phyloP scores from a whole-genome alignment of 495 filamentous ascomycete species.

The Chaetomium tenue region DNA sequence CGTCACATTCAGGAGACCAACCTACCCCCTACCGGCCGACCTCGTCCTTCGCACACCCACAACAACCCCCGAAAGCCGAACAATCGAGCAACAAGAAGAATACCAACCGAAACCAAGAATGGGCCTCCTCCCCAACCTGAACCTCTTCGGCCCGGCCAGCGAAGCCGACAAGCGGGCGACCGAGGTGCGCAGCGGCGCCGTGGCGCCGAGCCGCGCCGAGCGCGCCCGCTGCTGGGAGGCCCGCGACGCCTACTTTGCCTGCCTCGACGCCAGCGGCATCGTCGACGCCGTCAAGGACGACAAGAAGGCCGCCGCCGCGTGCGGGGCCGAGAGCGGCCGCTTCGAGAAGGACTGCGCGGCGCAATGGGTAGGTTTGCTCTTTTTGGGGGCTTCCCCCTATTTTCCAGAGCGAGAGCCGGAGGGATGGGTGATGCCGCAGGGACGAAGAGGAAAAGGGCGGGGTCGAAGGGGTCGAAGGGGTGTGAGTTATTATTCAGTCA shows the following conservation, averaged over 20 bases:
- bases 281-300: constrained; percentile 76
- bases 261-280: constrained; percentile 77
- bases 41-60: background rate
- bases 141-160: constrained; percentile 40
- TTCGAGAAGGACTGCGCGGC: constrained; percentile 74
- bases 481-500: background rate
- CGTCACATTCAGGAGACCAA: background rate
- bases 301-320: constrained; percentile 61
- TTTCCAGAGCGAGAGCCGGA: background rate
- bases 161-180: constrained; percentile 50
- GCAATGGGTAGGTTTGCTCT: constrained; percentile 30
- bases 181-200: constrained; percentile 58
- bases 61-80: background rate
- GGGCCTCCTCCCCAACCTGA: constrained; percentile 44
- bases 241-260: constrained; percentile 80
- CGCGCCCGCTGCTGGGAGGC: constrained; percentile 82
- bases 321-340: constrained; percentile 59
- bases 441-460: too few relatives aligned
- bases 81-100: background rate
- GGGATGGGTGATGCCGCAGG: too few relatives aligned
- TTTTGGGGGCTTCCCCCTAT: background rate
- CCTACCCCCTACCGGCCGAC: background rate
- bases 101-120: constrained; percentile 29
- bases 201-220: constrained; percentile 73
- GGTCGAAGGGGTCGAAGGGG: background rate